Conservation (phyloP, 768 basidiomycete genomes). For the Lentinula sp. region DNA sequence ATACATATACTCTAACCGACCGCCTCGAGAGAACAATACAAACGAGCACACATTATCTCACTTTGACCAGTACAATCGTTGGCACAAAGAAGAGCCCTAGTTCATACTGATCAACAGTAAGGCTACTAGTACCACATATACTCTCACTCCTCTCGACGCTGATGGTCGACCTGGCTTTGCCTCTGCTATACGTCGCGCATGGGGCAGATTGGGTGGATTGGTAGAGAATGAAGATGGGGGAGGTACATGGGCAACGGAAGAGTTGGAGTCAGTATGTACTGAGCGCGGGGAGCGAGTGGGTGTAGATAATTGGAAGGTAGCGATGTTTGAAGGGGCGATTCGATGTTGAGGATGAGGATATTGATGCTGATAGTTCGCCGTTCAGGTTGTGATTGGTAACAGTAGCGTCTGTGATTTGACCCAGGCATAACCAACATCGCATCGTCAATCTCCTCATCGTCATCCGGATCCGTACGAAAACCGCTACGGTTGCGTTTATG, state of each 20-base stretch:
- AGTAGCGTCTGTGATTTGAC: conserved; percentile 20
- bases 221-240: conserved; percentile 11
- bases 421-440: conserved; percentile 71
- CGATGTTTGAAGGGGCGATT: conserved; percentile 21
- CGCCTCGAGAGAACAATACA: too few relatives aligned
- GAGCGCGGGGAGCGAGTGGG: conserved; percentile 22
- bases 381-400: too few relatives aligned
- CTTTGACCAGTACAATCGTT: too few relatives aligned
- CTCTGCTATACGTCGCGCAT: conserved; percentile 28
- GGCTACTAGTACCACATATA: too few relatives aligned
- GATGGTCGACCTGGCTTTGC: conserved; percentile 50
- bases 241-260: not conserved
- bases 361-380: too few relatives aligned
- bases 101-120: too few relatives aligned
- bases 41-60: too few relatives aligned
- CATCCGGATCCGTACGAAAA: conserved; percentile 29
- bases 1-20: too few relatives aligned
- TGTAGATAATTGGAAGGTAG: not conserved
- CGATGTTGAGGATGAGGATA: conserved; percentile 21
- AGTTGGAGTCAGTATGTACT: conserved; percentile 18
- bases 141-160: conserved; percentile 43
- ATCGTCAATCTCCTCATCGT: conserved; percentile 74
- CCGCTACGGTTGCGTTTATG: conserved; percentile 9
- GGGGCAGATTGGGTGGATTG: not conserved
- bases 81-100: too few relatives aligned